Evolutionary conservation across 306 rosid genomes (phyloP), one percentile per base, ranked within the genome.

Genomic region (Malus sylvestris): DNA sequence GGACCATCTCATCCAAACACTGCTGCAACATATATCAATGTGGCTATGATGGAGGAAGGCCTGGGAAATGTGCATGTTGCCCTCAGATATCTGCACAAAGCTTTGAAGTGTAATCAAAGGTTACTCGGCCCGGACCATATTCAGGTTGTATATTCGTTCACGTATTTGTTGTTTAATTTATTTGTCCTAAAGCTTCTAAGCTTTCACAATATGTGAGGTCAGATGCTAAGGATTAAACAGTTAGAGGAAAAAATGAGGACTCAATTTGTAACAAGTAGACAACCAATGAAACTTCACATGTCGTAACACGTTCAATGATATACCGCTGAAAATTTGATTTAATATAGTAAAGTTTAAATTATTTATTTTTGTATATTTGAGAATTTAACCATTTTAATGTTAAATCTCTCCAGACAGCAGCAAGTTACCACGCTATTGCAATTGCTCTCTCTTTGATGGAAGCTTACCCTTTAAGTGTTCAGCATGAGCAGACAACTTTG

Each of bases 11-110:
- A 96, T 87, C 99, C 99, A 71, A 96, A 96, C 85, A 96, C 97
- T 78, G 99, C 99, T 68, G 99, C 99, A 42, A 92, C 99, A 66
- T 96, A 96, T 86, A 96, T 96, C 78, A 96, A 96, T 78, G 96
- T 96, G 85, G 99, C 99, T 78, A 92, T 96, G 99, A 96, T 96
- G 99, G 99, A 96, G 84, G 99, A 92, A 86, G 97, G 99, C 76
- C 88, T 92, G 33, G 99, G 98, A 79, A 96, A 96, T 83, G 98
- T 96, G 70, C 93, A 96, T 67, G 82, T 96, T 84, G 99, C 99
- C 84, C 97, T 92, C 30, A 83, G 99, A 96, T 96, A 92, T 88
- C 93, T 96, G 77, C 99, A 96, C 85, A 92, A 96, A 88, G 99
- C 99, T 73, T 85, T 96, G 73, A 96, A 96, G 82, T 96, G 99